Percentiles rank a stretch among this genome's conserved stretches.
These are phyloP conservation scores for Euphorbia peplus DNA, from an alignment of 345 rosid genomes.

Conservation along the genomic window DNA sequence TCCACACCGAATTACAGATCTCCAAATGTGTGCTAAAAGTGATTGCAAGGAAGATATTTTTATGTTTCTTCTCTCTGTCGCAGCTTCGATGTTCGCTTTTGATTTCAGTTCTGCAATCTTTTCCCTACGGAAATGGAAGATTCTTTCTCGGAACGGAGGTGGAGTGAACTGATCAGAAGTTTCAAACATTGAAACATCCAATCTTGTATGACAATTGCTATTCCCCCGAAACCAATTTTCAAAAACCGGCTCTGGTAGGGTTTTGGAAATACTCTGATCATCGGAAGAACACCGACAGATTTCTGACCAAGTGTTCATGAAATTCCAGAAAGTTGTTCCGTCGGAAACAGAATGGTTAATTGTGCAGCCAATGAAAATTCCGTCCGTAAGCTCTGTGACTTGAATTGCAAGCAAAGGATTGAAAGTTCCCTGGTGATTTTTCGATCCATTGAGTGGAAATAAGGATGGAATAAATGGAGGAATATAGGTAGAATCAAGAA, in stretches of 20 bases:
- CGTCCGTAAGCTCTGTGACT: constrained; percentile 24
- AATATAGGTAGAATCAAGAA: constrained; percentile 24
- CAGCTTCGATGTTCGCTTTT: constrained; percentile 6
- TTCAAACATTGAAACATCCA: constrained; percentile 20
- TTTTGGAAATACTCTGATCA: constrained; percentile 4
- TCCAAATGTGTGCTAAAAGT: constrained; percentile 25
- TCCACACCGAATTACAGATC: background rate
- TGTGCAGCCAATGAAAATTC: constrained; percentile 18
- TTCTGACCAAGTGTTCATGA: constrained; percentile 19
- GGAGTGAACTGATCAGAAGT: background rate
- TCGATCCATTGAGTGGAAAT: background rate
- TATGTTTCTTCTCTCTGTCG: background rate
- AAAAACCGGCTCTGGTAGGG: constrained; percentile 10
- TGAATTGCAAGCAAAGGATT: constrained; percentile 21
- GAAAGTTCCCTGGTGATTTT: background rate
- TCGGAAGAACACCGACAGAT: constrained; percentile 17
- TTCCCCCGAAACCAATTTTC: constrained; percentile 39
- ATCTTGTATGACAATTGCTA: constrained; percentile 18
- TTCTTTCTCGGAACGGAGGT: background rate
- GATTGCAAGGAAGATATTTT: constrained; percentile 25
- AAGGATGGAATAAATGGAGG: constrained; percentile 9
- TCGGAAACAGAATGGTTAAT: constrained; percentile 17
- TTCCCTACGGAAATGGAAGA: constrained; percentile 16
- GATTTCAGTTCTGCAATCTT: constrained; percentile 8
- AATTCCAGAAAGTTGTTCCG: constrained; percentile 25